Percentiles rank a stretch among this genome's conserved stretches.
These are phyloP conservation scores for Aspergillus bertholletiae DNA, from an alignment of 495 filamentous ascomycete species.

Conservation along the genomic window DNA sequence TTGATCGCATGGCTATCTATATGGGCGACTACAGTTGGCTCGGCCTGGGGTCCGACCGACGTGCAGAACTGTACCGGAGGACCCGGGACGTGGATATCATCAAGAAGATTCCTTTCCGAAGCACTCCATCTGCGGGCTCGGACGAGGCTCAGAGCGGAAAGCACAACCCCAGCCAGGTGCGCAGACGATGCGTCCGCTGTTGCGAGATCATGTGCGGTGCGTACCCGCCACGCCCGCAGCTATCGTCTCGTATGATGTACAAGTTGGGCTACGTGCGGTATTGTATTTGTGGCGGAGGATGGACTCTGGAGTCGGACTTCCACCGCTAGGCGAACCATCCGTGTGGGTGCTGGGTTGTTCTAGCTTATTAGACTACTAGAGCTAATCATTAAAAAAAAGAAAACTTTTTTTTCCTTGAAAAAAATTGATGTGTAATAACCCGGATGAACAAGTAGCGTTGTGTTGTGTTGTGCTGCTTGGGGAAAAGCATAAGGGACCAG, in stretches of 20 bases:
- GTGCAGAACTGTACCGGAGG: conserved; percentile 34
- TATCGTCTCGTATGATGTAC: conserved; percentile 37
- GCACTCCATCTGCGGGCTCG: background rate
- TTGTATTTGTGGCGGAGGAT: conserved; percentile 46
- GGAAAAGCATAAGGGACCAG: no score
- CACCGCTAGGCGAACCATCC: background rate
- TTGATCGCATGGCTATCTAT: conserved; percentile 47
- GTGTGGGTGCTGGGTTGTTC: background rate
- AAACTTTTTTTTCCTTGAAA: no score
- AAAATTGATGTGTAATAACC: no score
- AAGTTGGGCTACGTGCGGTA: conserved; percentile 37
- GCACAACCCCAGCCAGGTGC: background rate
- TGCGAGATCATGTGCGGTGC: conserved; percentile 40
- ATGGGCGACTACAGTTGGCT: conserved; percentile 48
- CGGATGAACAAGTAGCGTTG: no score
- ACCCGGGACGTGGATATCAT: conserved; percentile 41
- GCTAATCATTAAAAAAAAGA: no score
- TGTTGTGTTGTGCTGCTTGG: no score
- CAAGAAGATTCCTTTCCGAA: conserved; percentile 37
- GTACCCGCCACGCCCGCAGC: conserved; percentile 29
- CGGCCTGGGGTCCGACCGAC: conserved; percentile 40
- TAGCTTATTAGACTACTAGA: background rate
- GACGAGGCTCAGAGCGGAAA: background rate
- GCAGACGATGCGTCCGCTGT: conserved; percentile 40
- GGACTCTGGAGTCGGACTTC: conserved; percentile 32